phyloP scores from a whole-genome alignment of 768 basidiomycete species.

The Lepiota venenata region DNA sequence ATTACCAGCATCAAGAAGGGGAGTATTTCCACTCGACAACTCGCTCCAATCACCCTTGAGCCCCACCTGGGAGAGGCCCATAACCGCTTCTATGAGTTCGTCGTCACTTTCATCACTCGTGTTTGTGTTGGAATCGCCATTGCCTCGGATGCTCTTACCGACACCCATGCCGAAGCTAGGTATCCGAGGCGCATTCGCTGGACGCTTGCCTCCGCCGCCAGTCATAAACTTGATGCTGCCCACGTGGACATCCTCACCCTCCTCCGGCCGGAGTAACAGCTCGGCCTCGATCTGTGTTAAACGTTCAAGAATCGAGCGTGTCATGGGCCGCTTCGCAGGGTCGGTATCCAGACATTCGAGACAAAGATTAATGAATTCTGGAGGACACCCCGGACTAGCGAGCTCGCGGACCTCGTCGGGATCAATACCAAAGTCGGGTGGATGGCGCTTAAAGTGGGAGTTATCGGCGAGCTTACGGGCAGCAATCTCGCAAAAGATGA shows the following conservation, averaged over 20 bases:
- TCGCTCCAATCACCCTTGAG: constrained; percentile 47
- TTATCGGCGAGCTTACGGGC: constrained; percentile 86
- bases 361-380: constrained; percentile 71
- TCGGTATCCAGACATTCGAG: constrained; percentile 71
- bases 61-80: constrained; percentile 47
- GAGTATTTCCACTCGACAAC: constrained; percentile 28
- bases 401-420: constrained; percentile 62
- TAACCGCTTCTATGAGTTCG: constrained; percentile 62
- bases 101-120: constrained; percentile 60
- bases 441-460: constrained; percentile 66
- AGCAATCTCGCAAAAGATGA: constrained; percentile 91
- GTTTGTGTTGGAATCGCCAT: not conserved
- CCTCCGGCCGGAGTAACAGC: constrained; percentile 63
- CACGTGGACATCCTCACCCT: constrained; percentile 70
- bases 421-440: constrained; percentile 81
- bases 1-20: not conserved
- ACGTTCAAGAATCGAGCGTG: constrained; percentile 73
- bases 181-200: constrained; percentile 63
- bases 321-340: constrained; percentile 69
- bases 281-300: constrained; percentile 82
- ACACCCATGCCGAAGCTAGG: constrained; percentile 82
- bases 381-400: constrained; percentile 75
- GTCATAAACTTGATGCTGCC: constrained; percentile 86
- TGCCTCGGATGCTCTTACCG: constrained; percentile 51
- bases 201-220: constrained; percentile 56